Percentiles rank a stretch among this genome's conserved stretches.
These are phyloP conservation scores for Solanum chilense DNA, from an alignment of 257 asterid species.

Conservation along the genomic window DNA sequence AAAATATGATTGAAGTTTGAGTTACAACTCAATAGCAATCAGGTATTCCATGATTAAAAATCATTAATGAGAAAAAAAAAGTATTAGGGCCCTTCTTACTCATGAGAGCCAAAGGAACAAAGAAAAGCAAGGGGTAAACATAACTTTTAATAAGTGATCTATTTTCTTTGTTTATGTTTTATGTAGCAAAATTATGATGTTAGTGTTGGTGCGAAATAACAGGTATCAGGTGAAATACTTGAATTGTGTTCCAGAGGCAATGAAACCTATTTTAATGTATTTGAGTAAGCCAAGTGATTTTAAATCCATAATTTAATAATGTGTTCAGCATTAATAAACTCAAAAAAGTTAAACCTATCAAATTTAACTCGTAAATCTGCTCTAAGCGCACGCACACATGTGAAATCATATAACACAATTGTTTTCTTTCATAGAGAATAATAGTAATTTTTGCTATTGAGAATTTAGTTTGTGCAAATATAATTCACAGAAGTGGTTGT, in stretches of 20 bases:
- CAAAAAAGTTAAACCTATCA: neutral
- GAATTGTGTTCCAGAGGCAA: neutral
- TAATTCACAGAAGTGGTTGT: neutral
- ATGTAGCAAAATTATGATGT: neutral
- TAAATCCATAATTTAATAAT: neutral
- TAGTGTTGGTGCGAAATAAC: neutral
- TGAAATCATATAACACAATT: neutral
- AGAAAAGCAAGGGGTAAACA: neutral
- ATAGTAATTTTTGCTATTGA: neutral
- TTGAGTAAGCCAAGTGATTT: neutral
- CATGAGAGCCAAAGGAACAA: neutral
- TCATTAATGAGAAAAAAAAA: neutral
- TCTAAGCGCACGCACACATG: neutral
- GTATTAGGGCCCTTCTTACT: neutral
- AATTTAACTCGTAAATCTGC: neutral
- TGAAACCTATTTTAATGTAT: neutral
- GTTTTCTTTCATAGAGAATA: neutral
- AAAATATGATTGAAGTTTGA: neutral
- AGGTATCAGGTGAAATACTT: neutral
- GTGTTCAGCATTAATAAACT: neutral
- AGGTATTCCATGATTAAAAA: neutral
- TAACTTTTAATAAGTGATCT: neutral
- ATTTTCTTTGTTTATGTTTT: neutral
- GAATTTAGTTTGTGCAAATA: neutral
- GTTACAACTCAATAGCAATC: neutral